phyloP scores from a whole-genome alignment of 2,329 filamentous ascomycete species.

The Ophiocordyceps sinensis region DNA sequence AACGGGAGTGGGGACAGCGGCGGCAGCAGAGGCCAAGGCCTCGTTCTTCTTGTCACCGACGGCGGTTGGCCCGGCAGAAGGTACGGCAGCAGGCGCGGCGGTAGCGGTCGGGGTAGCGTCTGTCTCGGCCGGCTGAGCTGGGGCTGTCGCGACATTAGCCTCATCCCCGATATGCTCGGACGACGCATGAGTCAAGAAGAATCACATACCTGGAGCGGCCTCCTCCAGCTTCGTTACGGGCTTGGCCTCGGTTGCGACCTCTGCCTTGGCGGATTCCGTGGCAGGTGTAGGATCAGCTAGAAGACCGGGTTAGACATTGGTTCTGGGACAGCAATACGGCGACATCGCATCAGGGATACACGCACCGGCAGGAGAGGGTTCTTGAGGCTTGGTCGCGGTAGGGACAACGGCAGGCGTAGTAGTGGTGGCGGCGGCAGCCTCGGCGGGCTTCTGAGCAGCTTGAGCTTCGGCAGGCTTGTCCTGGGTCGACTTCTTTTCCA shows the following conservation, averaged over 20 bases:
- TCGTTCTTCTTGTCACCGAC: constrained; percentile 13
- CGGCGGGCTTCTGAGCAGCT: constrained; percentile 12
- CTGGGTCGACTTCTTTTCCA: constrained; percentile 16
- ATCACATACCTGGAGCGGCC: constrained; percentile 9
- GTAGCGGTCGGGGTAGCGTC: constrained; percentile 12
- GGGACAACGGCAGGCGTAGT: constrained; percentile 14
- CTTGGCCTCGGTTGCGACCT: constrained; percentile 12
- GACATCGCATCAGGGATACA: constrained; percentile 1
- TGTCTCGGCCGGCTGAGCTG: constrained; percentile 12
- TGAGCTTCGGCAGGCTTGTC: constrained; percentile 9
- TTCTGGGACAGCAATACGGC: neutral
- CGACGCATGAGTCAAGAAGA: neutral
- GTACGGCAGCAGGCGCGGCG: constrained; percentile 9
- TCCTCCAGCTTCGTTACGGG: constrained; percentile 11
- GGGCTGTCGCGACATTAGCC: constrained; percentile 6
- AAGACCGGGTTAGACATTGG: neutral
- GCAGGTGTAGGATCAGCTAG: constrained; percentile 11
- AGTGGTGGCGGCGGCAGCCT: constrained; percentile 11
- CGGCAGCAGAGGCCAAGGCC: constrained; percentile 2
- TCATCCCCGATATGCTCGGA: neutral
- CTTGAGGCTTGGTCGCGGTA: constrained; percentile 20
- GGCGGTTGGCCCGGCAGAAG: constrained; percentile 13
- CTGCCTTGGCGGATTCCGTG: constrained; percentile 13
- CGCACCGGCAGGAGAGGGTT: constrained; percentile 16
- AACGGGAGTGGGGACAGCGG: constrained; percentile 8